A percentile compares a stretch with the other conserved stretches of the same genome.
Conservation (phyloP, 2,329 filamentous ascomycete species). For the Talaromyces sp. region DNA sequence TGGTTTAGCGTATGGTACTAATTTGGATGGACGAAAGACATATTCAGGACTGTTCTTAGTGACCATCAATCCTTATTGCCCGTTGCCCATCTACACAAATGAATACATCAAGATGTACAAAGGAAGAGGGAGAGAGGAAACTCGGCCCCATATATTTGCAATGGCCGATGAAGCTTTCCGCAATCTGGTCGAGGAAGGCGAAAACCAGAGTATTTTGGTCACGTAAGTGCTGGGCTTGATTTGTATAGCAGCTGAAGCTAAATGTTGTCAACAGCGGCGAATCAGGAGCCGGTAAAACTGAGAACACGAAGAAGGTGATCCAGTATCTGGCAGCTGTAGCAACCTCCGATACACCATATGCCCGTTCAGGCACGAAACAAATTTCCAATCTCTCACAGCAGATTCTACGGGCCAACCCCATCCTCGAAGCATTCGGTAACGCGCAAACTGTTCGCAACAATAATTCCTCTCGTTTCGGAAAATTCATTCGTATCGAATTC, state of each 20-base stretch:
- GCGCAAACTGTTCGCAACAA: constrained; percentile 97
- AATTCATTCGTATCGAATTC: constrained; percentile 98
- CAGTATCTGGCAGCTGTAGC: constrained; percentile 97
- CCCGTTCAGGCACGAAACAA: constrained; percentile 63
- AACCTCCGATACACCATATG: constrained; percentile 71
- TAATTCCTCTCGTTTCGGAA: constrained; percentile 97
- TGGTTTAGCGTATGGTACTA: neutral
- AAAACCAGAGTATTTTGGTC: constrained; percentile 96
- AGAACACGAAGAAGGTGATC: constrained; percentile 99
- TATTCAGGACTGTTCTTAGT: constrained; percentile 97
- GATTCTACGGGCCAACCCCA: constrained; percentile 93
- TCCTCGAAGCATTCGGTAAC: constrained; percentile 96
- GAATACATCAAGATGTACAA: constrained; percentile 99
- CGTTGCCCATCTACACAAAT: constrained; percentile 90
- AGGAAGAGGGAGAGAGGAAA: constrained; percentile 86
- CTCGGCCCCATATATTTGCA: constrained; percentile 94
- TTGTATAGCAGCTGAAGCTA: neutral
- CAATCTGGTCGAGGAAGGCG: constrained; percentile 90
- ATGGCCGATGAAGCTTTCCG: constrained; percentile 97
- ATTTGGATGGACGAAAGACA: constrained; percentile 58
- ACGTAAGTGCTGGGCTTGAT: constrained; percentile 57
- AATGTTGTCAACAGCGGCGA: constrained; percentile 63
- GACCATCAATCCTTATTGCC: constrained; percentile 94
- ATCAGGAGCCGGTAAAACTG: constrained; percentile 96
- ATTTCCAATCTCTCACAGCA: constrained; percentile 92